Evolutionary conservation across 441 rosid species (phyloP).

Genomic region (Breynia disticha): DNA sequence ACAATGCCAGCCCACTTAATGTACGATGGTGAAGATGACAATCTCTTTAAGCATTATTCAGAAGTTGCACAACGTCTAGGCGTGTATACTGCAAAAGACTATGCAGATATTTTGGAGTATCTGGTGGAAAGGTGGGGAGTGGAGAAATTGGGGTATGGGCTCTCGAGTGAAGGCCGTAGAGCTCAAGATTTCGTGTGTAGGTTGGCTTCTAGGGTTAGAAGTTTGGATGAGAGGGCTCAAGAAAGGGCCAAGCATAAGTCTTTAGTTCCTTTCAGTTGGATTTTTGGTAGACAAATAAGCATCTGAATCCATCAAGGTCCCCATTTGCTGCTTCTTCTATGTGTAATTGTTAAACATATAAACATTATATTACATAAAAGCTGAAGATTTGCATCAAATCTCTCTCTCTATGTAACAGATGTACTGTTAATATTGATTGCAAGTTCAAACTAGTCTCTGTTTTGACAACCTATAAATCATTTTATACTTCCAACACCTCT

Average conservation of each 20-base stretch:
- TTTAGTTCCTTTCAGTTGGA: slow-evolving; percentile 69
- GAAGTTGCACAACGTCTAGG: slow-evolving; percentile 76
- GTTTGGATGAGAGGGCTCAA: slow-evolving; percentile 76
- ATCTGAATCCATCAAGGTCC: slow-evolving; percentile 26
- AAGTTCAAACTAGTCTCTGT: too few relatives aligned
- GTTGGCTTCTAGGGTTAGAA: slow-evolving; percentile 53
- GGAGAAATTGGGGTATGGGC: slow-evolving; percentile 34
- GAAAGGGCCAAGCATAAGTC: slow-evolving; percentile 55
- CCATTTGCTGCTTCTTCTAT: too few relatives aligned
- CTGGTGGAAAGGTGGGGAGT: slow-evolving; percentile 77
- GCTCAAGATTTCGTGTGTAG: slow-evolving; percentile 81
- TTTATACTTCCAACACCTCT: too few relatives aligned
- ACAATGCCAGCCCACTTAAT: slow-evolving; percentile 88
- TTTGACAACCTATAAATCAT: too few relatives aligned
- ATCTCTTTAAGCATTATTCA: slow-evolving; percentile 66
- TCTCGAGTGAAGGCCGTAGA: slow-evolving; percentile 59
- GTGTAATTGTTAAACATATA: too few relatives aligned
- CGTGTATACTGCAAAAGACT: slow-evolving; percentile 74
- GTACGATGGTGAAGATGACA: slow-evolving; percentile 65
- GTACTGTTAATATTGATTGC: too few relatives aligned
- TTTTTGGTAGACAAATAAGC: slow-evolving; percentile 52
- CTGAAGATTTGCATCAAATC: too few relatives aligned
- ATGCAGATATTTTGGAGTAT: slow-evolving; percentile 76
- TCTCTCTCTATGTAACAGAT: too few relatives aligned
- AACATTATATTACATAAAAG: too few relatives aligned